These are phyloP conservation scores for Senna tora DNA, from an alignment of 306 rosid genomes.

Conservation along the genomic window DNA sequence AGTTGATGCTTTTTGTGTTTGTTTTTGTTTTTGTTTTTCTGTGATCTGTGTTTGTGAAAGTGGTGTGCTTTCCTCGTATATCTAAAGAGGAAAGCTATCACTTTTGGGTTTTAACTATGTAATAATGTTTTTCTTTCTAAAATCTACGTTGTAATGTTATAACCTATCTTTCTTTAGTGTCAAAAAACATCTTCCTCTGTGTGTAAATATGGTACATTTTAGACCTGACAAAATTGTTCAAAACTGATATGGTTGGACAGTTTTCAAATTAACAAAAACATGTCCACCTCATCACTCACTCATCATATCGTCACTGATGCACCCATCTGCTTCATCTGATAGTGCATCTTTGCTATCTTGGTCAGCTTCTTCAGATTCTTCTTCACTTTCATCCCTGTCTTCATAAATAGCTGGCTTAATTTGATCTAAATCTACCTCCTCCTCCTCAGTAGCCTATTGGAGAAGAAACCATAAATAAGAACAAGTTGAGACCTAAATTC, in stretches of 20 bases:
- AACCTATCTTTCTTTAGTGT: too few species aligned
- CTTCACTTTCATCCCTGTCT: constrained; percentile 56
- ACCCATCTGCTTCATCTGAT: constrained; percentile 39
- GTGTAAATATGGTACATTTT: too few species aligned
- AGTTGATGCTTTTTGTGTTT: not conserved
- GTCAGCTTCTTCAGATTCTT: constrained; percentile 46
- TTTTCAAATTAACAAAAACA: not conserved
- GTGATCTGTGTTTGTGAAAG: too few species aligned
- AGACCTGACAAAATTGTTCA: too few species aligned
- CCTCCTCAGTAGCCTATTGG: constrained; percentile 47
- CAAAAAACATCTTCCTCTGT: too few species aligned
- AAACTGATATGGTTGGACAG: not conserved
- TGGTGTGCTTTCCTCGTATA: too few species aligned
- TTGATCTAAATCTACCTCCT: constrained; percentile 33
- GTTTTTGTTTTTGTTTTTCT: not conserved
- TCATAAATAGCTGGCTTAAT: constrained; percentile 16
- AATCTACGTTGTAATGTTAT: too few species aligned
- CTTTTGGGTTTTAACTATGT: too few species aligned
- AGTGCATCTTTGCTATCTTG: constrained; percentile 29
- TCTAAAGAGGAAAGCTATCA: too few species aligned
- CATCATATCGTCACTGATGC: constrained; percentile 45
- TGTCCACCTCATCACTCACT: not conserved
- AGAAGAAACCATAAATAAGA: too few species aligned
- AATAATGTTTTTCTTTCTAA: too few species aligned
- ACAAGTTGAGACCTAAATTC: too few species aligned